Percentiles rank a stretch among this genome's conserved stretches.
Conservation (phyloP, 2,329 filamentous ascomycete genomes). For the Lachnellula arida region DNA sequence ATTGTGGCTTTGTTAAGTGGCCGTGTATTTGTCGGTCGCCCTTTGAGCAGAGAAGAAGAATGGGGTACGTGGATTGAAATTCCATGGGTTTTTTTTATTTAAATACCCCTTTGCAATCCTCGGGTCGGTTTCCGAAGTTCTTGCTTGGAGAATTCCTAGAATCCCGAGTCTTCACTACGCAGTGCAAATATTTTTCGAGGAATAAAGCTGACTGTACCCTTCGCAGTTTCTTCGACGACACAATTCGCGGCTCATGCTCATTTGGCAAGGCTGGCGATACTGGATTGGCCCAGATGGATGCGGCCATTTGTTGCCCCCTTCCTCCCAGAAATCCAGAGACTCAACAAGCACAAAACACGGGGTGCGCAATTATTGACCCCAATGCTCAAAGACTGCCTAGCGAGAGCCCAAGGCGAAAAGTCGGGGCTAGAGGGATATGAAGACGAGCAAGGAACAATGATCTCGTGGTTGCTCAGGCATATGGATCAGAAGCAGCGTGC, state of each 20-base stretch:
- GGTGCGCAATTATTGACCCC: slow-evolving; percentile 15
- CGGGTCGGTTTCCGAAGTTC: too few relatives aligned
- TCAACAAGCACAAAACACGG: slow-evolving; percentile 10
- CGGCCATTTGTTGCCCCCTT: slow-evolving; percentile 11
- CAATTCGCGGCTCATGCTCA: too few relatives aligned
- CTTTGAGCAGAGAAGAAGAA: slow-evolving; percentile 24
- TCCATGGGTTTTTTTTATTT: background rate
- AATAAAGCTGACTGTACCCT: too few relatives aligned
- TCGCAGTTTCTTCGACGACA: too few relatives aligned
- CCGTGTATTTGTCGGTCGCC: slow-evolving; percentile 24
- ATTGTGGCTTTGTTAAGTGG: slow-evolving; percentile 38
- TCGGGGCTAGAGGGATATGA: background rate
- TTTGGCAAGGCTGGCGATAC: background rate
- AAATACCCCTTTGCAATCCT: too few relatives aligned
- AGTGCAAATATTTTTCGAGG: too few relatives aligned
- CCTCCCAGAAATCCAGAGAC: slow-evolving; percentile 8
- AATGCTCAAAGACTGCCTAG: slow-evolving; percentile 1
- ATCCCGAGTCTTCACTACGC: too few relatives aligned
- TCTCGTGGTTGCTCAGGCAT: slow-evolving; percentile 6
- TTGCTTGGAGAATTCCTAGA: too few relatives aligned
- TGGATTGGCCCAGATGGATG: slow-evolving; percentile 8
- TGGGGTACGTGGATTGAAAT: slow-evolving; percentile 11
- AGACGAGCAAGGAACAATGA: slow-evolving; percentile 26
- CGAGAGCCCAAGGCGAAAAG: background rate
- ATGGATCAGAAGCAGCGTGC: background rate